A percentile compares a stretch with the other conserved stretches of the same genome.
These are phyloP conservation scores for Fusarium sp. DNA, from an alignment of 2,329 filamentous ascomycete species.

Conservation along the genomic window DNA sequence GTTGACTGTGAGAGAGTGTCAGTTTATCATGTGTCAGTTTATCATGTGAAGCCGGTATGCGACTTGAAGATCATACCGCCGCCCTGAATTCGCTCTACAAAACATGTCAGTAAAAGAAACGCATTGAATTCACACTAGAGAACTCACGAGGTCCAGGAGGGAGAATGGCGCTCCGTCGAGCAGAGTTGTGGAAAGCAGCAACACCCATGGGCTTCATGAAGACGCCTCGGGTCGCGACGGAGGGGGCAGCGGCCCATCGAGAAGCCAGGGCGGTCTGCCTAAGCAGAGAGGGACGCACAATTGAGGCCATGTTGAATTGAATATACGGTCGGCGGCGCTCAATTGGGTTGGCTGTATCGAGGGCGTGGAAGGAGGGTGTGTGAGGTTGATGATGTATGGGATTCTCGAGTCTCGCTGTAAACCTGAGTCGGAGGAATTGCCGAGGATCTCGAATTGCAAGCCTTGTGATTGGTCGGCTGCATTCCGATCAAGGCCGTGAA, in stretches of 20 bases:
- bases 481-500: slow-evolving; percentile 44
- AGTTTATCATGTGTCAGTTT: slow-evolving; percentile 32
- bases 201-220: slow-evolving; percentile 62
- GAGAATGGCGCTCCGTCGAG: slow-evolving; percentile 81
- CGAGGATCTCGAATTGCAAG: slow-evolving; percentile 63
- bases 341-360: slow-evolving; percentile 44
- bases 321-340: slow-evolving; percentile 38
- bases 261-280: slow-evolving; percentile 63
- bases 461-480: slow-evolving; percentile 57
- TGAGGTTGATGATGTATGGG: slow-evolving; percentile 39
- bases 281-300: slow-evolving; percentile 66
- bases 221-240: slow-evolving; percentile 50
- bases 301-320: slow-evolving; percentile 64
- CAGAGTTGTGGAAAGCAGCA: slow-evolving; percentile 89
- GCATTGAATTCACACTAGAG: no score
- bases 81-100: slow-evolving; percentile 78
- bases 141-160: slow-evolving; percentile 86
- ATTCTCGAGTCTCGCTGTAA: slow-evolving; percentile 17
- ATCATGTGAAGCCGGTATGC: slow-evolving; percentile 38
- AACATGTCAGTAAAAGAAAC: slow-evolving; percentile 57
- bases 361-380: slow-evolving; percentile 17
- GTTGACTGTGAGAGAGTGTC: slow-evolving; percentile 72
- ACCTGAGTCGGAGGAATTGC: slow-evolving; percentile 55
- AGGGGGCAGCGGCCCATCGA: slow-evolving; percentile 52
- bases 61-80: slow-evolving; percentile 66